Evolutionary conservation across 1,139 yeast genomes (phyloP), one percentile per base, ranked within the genome.

Genomic region (Saccharomycopsis hybrid): DNA sequence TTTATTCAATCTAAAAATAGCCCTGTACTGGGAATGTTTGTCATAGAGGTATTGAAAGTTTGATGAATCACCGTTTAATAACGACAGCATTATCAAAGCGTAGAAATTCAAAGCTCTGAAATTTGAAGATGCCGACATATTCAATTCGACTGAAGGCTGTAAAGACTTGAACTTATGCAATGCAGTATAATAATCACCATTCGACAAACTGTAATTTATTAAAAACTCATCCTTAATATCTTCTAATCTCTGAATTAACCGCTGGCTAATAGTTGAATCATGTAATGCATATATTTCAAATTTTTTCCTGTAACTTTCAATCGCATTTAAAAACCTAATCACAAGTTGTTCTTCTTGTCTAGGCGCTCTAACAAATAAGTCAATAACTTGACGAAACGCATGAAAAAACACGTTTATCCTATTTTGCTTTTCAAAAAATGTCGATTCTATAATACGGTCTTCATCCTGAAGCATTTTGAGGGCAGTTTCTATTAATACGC

Each of bases 401-500:
- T 11, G 24, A 7, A 36, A 13, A 36, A 11, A 9, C 7, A 5
- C 7, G 24, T 36, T 11, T 36, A 9, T 36, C 13, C 39, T 24
- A n/a, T 9, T 5, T 24, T 36, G 39, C 13, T 36, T 36, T 36
- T 24, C 39, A 24, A 36, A 36, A 8, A 36, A 36, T 7, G 39
- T 5, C 13, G 7, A 9, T 7, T 36, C 7, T 5, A 36, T 11
- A n/a, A 36, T 8, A 8, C 18, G 9, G 18, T 13, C 13, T 11
- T 24, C 13, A 9, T 11, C 7, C 24, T 13, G 9, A 7, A 36
- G 24, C 18, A 36, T 13, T 8, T 36, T 36, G 7, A 36, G 13
- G 18, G 39, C 9, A 27, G 59, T 59, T 56, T 2, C 40, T 44
- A 24, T 57, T 46, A 46, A 59, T 50, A 40, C 39, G 36, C 13